Evolutionary conservation across 345 rosid species (phyloP), one percentile per base, ranked within the genome.

Genomic region (Acer negundo): DNA sequence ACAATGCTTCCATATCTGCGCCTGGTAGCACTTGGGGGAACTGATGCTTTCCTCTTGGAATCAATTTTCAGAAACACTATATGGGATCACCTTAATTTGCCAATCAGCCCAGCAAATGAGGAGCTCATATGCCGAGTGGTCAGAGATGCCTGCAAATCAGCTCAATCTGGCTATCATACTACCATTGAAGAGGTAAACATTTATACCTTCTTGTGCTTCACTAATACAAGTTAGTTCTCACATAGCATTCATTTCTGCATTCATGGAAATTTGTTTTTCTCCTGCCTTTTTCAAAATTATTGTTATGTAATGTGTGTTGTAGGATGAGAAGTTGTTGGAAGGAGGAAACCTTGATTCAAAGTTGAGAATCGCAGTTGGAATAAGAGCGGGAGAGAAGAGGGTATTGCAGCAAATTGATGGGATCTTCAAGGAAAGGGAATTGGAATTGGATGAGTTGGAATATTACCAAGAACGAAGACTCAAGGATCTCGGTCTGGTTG

Each of bases 391-490:
- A 71, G 98, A 95, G 86, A 95, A 95, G 86, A 91, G 64, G 84
- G 92, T 92, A 72, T 86, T 93, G 86, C 94, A 89, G 83, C 96
- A 92, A 75, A 89, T 93, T 63, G 90, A 92, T 71, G 79, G 75
- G 61, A 75, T 87, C 78, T 91, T 95, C 80, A 84, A 82, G 83
- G 89, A 86, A 31, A 89, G 91, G 83, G 97, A 92, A 79, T 78
- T 73, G 35, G 94, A 92, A 71, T 81, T 93, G 77, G 88, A 88
- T 35, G 89, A 85, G 80, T 64, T 93, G 64, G 97, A 92, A 84
- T 95, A 92, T 81, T 93, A 93, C 88, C 98, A 95, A 80, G 96
- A 93, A 83, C 91, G 98, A 76, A 75, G 99, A 86, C 97, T 92
- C 73, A 89, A 82, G 83, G 96, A 90, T 75, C 97, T 92, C 69